phyloP scores from a whole-genome alignment of 768 basidiomycete genomes.

The Mycena vitilis region DNA sequence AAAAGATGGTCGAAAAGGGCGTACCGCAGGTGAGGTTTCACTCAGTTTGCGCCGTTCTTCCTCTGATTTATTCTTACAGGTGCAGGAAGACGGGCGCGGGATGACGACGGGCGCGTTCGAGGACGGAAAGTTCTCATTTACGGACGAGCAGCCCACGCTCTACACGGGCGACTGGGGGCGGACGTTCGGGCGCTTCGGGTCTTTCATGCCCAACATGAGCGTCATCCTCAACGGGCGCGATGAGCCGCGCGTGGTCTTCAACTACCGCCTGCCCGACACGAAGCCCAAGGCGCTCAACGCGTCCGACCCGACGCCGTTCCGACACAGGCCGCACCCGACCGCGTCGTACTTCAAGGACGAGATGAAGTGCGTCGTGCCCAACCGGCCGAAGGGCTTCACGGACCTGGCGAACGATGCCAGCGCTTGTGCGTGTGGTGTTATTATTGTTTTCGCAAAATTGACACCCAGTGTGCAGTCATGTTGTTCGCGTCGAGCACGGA shows the following conservation, averaged over 20 bases:
- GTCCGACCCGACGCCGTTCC: conserved; percentile 34
- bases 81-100: conserved; percentile 29
- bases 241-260: conserved; percentile 36
- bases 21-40: background rate
- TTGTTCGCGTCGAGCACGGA: conserved; percentile 32
- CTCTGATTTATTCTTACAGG: background rate
- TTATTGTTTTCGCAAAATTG: background rate
- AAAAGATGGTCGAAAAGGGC: conserved; percentile 26
- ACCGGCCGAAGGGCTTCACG: conserved; percentile 27
- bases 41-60: too few species aligned
- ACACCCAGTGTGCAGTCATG: conserved; percentile 22
- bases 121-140: conserved; percentile 13
- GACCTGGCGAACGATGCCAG: conserved; percentile 34
- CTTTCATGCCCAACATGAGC: conserved; percentile 32
- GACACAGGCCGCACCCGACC: conserved; percentile 31
- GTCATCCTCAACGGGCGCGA: conserved; percentile 36
- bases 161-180: conserved; percentile 33
- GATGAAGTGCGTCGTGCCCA: conserved; percentile 31
- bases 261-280: conserved; percentile 20
- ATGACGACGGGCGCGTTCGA: conserved; percentile 29
- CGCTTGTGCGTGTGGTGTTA: conserved; percentile 27
- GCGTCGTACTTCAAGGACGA: conserved; percentile 31
- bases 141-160: conserved; percentile 31
- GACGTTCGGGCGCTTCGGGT: conserved; percentile 26
- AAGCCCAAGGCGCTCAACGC: conserved; percentile 25